Conservation (phyloP, 495 filamentous ascomycete genomes). For the Hyaloscypha hepaticicola region DNA sequence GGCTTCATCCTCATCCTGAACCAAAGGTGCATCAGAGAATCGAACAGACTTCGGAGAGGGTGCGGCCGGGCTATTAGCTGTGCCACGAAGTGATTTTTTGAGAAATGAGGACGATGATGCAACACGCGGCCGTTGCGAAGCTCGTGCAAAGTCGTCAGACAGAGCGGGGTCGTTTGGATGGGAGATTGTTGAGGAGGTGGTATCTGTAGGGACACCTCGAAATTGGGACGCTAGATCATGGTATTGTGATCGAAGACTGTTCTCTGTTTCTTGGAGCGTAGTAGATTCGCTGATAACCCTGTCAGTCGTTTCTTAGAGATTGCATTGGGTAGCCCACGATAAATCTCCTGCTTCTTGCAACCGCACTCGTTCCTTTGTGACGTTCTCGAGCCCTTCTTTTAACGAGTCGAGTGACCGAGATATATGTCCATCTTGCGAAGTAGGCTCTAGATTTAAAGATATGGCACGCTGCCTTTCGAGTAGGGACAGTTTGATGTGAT, state of each 20-base stretch:
- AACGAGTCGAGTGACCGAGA: constrained; percentile 85
- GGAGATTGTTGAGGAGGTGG: constrained; percentile 46
- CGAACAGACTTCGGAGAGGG: constrained; percentile 73
- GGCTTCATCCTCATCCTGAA: constrained; percentile 49
- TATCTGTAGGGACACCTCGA: constrained; percentile 55
- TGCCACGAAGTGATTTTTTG: constrained; percentile 35
- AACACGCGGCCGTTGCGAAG: constrained; percentile 42
- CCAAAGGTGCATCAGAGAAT: constrained; percentile 69
- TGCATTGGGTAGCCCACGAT: constrained; percentile 38
- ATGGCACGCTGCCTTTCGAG: constrained; percentile 90
- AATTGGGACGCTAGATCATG: constrained; percentile 58
- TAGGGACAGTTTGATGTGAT: constrained; percentile 76
- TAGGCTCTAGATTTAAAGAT: constrained; percentile 77
- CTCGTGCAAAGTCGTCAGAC: constrained; percentile 63
- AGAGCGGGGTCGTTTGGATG: constrained; percentile 68
- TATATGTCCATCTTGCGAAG: constrained; percentile 85
- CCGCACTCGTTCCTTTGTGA: constrained; percentile 65
- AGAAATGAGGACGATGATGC: constrained; percentile 42
- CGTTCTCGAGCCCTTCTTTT: constrained; percentile 72
- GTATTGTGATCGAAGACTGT: constrained; percentile 56
- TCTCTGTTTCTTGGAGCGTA: constrained; percentile 47
- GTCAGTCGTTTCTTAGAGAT: constrained; percentile 14
- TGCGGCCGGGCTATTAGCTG: constrained; percentile 16
- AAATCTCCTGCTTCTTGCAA: constrained; percentile 62
- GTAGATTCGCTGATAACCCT: constrained; percentile 40